phyloP scores from a whole-genome alignment of 371 early-diverging fungal species.

The Mucor saturninus region DNA sequence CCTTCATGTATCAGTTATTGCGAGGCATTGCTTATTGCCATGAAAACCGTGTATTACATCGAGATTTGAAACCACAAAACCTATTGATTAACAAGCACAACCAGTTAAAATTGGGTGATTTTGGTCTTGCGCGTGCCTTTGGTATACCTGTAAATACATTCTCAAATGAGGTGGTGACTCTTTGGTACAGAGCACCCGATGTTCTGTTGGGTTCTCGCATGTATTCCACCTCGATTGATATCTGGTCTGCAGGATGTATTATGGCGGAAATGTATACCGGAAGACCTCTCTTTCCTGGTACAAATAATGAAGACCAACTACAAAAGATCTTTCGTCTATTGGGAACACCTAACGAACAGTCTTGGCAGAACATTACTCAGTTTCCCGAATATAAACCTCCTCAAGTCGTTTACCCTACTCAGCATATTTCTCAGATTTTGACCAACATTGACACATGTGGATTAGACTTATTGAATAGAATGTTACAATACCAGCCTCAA shows the following conservation, averaged over 20 bases:
- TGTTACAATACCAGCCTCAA: slow-evolving; percentile 87
- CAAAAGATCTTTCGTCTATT: slow-evolving; percentile 85
- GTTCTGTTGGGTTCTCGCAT: slow-evolving; percentile 94
- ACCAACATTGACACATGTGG: slow-evolving; percentile 81
- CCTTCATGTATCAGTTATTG: slow-evolving; percentile 88
- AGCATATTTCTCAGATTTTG: slow-evolving; percentile 66
- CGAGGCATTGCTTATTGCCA: slow-evolving; percentile 95
- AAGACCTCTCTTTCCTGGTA: slow-evolving; percentile 95
- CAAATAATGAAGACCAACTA: slow-evolving; percentile 91
- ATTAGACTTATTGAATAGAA: slow-evolving; percentile 75
- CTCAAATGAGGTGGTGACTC: slow-evolving; percentile 98
- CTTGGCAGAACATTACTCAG: slow-evolving; percentile 88
- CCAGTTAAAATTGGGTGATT: slow-evolving; percentile 92
- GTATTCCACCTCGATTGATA: slow-evolving; percentile 97
- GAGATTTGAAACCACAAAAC: slow-evolving; percentile 98
- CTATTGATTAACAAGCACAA: slow-evolving; percentile 88
- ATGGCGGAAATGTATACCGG: slow-evolving; percentile 96
- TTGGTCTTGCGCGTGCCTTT: slow-evolving; percentile 95
- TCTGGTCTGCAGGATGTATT: slow-evolving; percentile 99
- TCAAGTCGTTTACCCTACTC: slow-evolving; percentile 75
- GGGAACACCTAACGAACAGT: slow-evolving; percentile 87
- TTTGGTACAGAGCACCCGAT: slow-evolving; percentile 98
- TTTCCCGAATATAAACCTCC: slow-evolving; percentile 88
- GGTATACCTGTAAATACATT: slow-evolving; percentile 97
- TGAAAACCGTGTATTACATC: slow-evolving; percentile 92